Evolutionary conservation across 148 eudicot species (phyloP), one percentile per base, ranked within the genome.

Genomic region (Diospyros lotus): DNA sequence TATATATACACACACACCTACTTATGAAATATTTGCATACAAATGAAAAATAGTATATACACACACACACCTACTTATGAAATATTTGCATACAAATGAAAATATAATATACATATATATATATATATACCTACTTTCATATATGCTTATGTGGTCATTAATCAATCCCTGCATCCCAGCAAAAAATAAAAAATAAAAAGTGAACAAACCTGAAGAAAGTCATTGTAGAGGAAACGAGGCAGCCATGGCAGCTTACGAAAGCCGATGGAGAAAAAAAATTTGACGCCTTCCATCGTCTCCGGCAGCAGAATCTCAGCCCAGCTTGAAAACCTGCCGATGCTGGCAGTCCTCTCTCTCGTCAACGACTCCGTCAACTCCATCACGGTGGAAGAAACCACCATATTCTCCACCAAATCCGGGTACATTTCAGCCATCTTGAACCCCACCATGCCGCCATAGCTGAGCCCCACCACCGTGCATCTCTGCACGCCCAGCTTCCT

Each of bases 361-460:
- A 80, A 54, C 2, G 88, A 87, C 78, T 12, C 63, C 42, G 73
- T 78, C 4, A 68, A 56, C 64, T 82, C 89, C 5, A 90, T 75
- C 28, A 90, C 95, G 12, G 82, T 75, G 64, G 89, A 83, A 42
- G 82, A 84, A 2, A 90, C 85, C 87, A 86, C 87, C 14, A 77
- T 72, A 77, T 56, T 88, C 75, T 86, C 86, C 66, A 88, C 83
- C 76, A 41, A 54, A 43, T 70, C 73, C 40, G 86, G 85, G 2
- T 75, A 76, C 66, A 83, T 84, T 82, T 77, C 85, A 1, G 89
- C 95, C 95, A 90, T 85, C 54, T 79, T 63, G 73, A 83, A 85
- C 54, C 77, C 90, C 39, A 88, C 92, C 76, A 74, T 88, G 7
- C 92, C 92, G 4, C 95, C 95, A 39, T 90, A 90, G 58, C 95